These are phyloP conservation scores for Dalechampia spathulata DNA, from an alignment of 441 rosid genomes.

Conservation along the genomic window DNA sequence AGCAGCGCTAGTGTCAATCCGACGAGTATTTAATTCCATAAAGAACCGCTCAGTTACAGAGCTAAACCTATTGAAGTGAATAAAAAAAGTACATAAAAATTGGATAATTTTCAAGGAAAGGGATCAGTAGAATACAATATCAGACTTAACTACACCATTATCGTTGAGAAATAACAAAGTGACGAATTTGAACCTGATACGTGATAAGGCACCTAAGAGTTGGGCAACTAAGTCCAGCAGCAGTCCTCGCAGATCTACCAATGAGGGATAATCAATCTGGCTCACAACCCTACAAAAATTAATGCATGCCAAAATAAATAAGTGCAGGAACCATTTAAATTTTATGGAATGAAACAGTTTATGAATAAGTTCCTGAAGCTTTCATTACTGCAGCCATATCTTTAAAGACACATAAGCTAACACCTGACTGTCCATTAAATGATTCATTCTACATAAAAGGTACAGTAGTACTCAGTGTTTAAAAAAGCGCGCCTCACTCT, in stretches of 20 bases:
- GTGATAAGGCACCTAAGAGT: slow-evolving; percentile 95
- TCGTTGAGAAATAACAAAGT: neutral
- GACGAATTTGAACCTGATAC: slow-evolving; percentile 58
- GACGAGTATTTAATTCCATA: slow-evolving; percentile 90
- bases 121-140: neutral
- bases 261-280: slow-evolving; percentile 96
- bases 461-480: too few species aligned
- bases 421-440: slow-evolving; percentile 3
- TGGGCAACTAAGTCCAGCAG: slow-evolving; percentile 97
- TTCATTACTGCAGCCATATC: neutral
- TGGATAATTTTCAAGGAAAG: neutral
- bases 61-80: slow-evolving; percentile 65
- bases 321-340: neutral
- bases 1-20: slow-evolving; percentile 73
- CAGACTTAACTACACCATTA: neutral
- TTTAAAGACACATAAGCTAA: neutral
- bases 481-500: too few species aligned
- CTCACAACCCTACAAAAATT: slow-evolving; percentile 76
- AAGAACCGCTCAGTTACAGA: slow-evolving; percentile 95
- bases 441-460: slow-evolving; percentile 4
- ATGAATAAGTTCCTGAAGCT: neutral
- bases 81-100: slow-evolving; percentile 10
- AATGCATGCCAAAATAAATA: neutral
- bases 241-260: slow-evolving; percentile 97
- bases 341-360: neutral